Percentiles rank a stretch among this genome's conserved stretches.
Evolutionary conservation across 306 rosid species (phyloP).

Genomic region (Quercus variabilis): DNA sequence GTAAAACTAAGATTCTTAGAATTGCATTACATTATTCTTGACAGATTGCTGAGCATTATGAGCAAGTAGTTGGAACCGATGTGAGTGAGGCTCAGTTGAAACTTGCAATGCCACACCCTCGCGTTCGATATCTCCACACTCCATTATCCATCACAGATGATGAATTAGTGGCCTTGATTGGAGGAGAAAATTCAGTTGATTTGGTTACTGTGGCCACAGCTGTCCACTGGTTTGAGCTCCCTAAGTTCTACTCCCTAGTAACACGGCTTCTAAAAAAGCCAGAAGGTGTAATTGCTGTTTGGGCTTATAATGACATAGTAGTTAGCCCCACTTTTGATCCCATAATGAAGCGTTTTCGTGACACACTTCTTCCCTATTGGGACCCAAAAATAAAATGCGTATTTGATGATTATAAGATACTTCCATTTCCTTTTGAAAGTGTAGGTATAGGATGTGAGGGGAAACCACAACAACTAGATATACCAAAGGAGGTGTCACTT

Average conservation of each 20-base stretch:
- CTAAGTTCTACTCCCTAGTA: slow-evolving; percentile 16
- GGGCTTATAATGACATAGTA: neutral
- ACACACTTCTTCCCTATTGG: neutral
- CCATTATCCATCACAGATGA: no score
- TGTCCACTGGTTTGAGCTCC: no score
- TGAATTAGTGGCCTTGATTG: no score
- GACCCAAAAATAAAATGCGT: neutral
- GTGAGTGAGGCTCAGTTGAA: no score
- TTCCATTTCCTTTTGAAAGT: neutral
- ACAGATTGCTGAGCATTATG: slow-evolving; percentile 9
- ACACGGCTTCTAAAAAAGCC: slow-evolving; percentile 29
- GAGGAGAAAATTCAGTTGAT: no score
- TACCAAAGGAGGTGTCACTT: slow-evolving; percentile 2
- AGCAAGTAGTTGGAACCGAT: no score
- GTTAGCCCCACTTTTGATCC: neutral
- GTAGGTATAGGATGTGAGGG: neutral
- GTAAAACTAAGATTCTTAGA: no score
- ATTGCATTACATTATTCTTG: neutral
- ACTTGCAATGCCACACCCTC: no score
- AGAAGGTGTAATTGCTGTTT: slow-evolving; percentile 23
- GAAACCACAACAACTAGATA: neutral
- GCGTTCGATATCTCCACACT: no score
- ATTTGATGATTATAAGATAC: neutral
- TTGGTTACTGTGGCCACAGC: no score
- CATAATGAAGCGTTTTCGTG: neutral